Evolutionary conservation across 305 asterid species (phyloP).

Genomic region (Solanum aculeatissimum): DNA sequence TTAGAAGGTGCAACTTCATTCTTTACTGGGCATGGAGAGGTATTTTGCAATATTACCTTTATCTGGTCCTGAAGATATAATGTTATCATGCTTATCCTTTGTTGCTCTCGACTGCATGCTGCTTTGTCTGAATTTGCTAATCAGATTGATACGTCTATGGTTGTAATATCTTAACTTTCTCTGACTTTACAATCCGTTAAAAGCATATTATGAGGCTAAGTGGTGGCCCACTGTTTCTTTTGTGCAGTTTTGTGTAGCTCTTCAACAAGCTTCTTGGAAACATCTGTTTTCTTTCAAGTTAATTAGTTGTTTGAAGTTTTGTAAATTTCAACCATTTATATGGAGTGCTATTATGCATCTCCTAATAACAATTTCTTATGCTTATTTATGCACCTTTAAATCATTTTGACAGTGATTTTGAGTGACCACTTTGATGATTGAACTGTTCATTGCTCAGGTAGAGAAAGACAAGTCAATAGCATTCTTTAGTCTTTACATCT

Average conservation of each 20-base stretch:
- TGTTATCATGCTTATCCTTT: neutral
- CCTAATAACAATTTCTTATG: neutral
- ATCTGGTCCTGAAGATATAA: neutral
- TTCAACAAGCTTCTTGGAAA: neutral
- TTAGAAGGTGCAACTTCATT: slow-evolving; percentile 71
- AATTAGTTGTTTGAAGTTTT: neutral
- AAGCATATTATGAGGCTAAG: neutral
- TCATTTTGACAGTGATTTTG: neutral
- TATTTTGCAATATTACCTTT: slow-evolving; percentile 10
- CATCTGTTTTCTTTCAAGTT: neutral
- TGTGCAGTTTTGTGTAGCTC: neutral
- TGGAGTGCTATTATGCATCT: neutral
- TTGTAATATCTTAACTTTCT: neutral
- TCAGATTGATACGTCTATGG: neutral
- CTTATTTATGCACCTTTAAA: neutral
- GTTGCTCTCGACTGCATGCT: neutral
- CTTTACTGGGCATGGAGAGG: slow-evolving; percentile 93
- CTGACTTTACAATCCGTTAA: neutral
- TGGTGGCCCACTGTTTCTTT: neutral
- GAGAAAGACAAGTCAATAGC: neutral
- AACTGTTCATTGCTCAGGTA: neutral
- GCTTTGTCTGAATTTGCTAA: neutral
- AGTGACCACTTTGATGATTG: neutral
- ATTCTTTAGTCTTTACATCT: neutral
- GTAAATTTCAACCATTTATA: neutral